Percentiles rank a stretch among this genome's conserved stretches.
Evolutionary conservation across 2,329 filamentous ascomycete genomes (phyloP).

Genomic region (Truncatella angustata): DNA sequence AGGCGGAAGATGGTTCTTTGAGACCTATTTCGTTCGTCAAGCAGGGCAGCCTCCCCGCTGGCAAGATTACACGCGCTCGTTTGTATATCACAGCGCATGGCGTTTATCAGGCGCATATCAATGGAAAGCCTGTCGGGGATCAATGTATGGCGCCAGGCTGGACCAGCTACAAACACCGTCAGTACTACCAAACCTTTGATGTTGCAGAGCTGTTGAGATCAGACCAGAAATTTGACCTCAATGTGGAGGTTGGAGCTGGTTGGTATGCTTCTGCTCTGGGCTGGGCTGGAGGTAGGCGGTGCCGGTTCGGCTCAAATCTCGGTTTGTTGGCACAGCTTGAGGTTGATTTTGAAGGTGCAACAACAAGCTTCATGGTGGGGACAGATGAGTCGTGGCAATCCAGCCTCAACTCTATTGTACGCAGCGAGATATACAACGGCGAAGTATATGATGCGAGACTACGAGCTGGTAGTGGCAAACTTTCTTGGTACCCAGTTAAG

Average conservation of each 20-base stretch:
- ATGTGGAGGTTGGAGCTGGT: constrained; percentile 47
- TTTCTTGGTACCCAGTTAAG: constrained; percentile 15
- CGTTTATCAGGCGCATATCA: constrained; percentile 36
- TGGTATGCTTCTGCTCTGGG: constrained; percentile 47
- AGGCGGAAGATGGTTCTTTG: neutral
- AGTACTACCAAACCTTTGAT: constrained; percentile 52
- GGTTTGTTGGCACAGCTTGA: constrained; percentile 24
- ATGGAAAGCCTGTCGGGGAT: constrained; percentile 31
- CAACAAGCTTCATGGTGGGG: neutral
- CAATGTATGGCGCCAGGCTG: constrained; percentile 39
- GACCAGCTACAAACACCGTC: constrained; percentile 41
- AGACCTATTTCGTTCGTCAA: constrained; percentile 2
- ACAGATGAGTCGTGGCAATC: constrained; percentile 39
- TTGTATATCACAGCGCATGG: constrained; percentile 36
- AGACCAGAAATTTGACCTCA: constrained; percentile 38
- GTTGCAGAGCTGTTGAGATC: constrained; percentile 38
- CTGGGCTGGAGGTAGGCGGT: constrained; percentile 27
- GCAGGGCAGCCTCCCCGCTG: neutral
- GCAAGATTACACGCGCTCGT: constrained; percentile 18
- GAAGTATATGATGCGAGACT: constrained; percentile 39
- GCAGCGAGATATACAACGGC: constrained; percentile 34
- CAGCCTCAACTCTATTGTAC: constrained; percentile 32
- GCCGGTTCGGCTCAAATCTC: constrained; percentile 20
- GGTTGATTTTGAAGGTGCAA: constrained; percentile 6
- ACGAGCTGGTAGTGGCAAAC: constrained; percentile 24